Evolutionary conservation across 1,139 yeast genomes (phyloP).

Genomic region (Yamadazyma atmosphaerica): DNA sequence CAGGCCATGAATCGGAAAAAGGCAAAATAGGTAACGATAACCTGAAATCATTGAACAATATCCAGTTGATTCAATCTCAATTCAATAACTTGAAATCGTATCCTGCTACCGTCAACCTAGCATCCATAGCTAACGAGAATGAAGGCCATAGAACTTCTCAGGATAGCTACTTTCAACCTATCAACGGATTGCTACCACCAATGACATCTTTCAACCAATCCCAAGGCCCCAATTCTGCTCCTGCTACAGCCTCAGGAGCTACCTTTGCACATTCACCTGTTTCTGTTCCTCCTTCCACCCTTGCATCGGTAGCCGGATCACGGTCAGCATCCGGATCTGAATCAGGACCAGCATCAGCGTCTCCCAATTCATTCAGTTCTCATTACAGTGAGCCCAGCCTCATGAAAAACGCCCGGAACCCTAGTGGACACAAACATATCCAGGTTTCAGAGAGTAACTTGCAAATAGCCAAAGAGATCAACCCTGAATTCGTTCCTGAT

Average conservation of each 20-base stretch:
- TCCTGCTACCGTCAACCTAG: slow-evolving; percentile 41
- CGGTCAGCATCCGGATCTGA: background rate
- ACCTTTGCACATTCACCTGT: slow-evolving; percentile 4
- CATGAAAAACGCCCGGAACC: background rate
- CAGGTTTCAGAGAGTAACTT: slow-evolving; percentile 8
- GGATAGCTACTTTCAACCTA: slow-evolving; percentile 1
- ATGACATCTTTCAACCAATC: slow-evolving; percentile 30
- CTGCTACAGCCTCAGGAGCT: slow-evolving; percentile 8
- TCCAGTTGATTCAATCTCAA: slow-evolving; percentile 16
- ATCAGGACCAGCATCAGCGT: slow-evolving; percentile 4
- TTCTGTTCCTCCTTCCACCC: slow-evolving; percentile 3
- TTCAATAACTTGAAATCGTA: slow-evolving; percentile 31
- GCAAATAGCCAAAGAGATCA: slow-evolving; percentile 14
- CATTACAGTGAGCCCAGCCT: background rate
- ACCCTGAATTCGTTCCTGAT: slow-evolving; percentile 19
- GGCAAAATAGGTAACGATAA: slow-evolving; percentile 1
- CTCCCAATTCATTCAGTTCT: slow-evolving; percentile 2
- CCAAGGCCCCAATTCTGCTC: slow-evolving; percentile 5
- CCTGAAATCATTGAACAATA: slow-evolving; percentile 8
- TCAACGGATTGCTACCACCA: slow-evolving; percentile 35
- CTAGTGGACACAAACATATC: background rate
- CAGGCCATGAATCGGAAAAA: background rate
- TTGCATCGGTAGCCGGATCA: slow-evolving; percentile 2
- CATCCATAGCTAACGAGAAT: slow-evolving; percentile 23
- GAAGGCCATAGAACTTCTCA: background rate